Base-by-base conservation (phyloP, 257 asterid genomes). In the Avicennia marina region DNA sequence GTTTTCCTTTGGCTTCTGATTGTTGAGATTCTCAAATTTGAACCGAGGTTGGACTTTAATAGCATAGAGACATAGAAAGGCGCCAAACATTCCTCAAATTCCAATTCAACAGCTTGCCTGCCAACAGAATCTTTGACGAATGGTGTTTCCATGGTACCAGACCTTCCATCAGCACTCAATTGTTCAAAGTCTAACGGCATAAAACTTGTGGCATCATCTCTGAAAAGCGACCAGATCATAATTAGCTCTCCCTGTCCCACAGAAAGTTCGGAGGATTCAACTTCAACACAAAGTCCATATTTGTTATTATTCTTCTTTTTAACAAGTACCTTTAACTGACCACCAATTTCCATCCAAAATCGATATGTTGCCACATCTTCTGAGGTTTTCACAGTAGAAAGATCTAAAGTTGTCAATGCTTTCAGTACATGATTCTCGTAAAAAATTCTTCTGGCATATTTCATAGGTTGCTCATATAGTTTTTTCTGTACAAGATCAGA, bases 141-240 rank as follows among this genome's bases (percentile, higher is more conserved):
- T 57, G 80, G 86, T 42, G 94, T 80, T 59, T 81, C 94, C 16
- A 24, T 17, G 25, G 72, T 66, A 57, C 60, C 43, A n/a, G 29
- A 22, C 26, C 69, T 61, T 20, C 75, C 72, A 53, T 64, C 69
- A 34, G 40, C 50, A 55, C 62, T 72, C 16, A 75, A 53, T 36
- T 53, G 44, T 26, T 76, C 75, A 47, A 39, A 75, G 63, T 77
- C 80, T 36, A 76, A 52, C 40, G 78, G 78, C 86, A 81, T 72
- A 63, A 86, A 72, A 58, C 58, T 60, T 50, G 72, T 63, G 4
- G 88, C 75, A 71, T 86, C 76, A 20, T 81, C 74, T 48, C 83
- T 78, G 74, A 77, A 88, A 58, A 78, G 41, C 11, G 97, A 90
- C 96, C 97, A 93, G 38, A 69, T 48, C 89, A 86, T 71, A 62